Evolutionary conservation across 2,329 filamentous ascomycete genomes (phyloP), one percentile per base, ranked within the genome.

Genomic region (Colletotrichum scovillei): DNA sequence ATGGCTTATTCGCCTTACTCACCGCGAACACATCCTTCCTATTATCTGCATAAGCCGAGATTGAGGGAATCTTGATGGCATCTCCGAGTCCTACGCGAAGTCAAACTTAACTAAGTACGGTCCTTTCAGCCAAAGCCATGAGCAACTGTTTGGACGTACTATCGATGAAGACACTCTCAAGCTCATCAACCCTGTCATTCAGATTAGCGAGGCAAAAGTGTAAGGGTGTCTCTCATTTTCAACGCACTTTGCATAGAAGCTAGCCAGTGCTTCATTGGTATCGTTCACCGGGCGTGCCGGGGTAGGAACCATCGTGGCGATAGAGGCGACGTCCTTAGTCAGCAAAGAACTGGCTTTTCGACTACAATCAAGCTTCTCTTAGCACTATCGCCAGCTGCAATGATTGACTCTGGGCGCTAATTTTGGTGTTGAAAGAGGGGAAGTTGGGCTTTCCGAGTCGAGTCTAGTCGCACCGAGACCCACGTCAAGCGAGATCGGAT

Each of bases 21-120:
- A 72, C 69, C 52, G 92, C 94, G 80, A 99, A 91, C 75, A 99
- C 97, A 88, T 99, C 95, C 66, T 92, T 92, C 72, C 97, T 92
- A 80, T 94, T 92, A 77, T 93, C 93, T 80, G 97, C 94, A 75
- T 98, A 95, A 57, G 96, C 94, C 38, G 96, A 98, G 81, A 99
- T 89, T 74, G 97, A 98, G 22, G 97, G 97, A 79, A 99, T 99
- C 63, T 95, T 95, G 71, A 99, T 96, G 68, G 97, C 97, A 84
- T 95, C 92, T 80, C 94, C 90, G 72, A 99, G 91, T 42, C 66
- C 65, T 72, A 9, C 2, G 1, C 7, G 3, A 19, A 7, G 22
- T 11, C 3, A 1, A n/a, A 8, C 14, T n/a, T 24, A 22, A 63
- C 26, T 5, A 22, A 63, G 11, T 5, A 16, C 6, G 11, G 5